Evolutionary conservation across 208 protist genomes (phyloP), one percentile per base, ranked within the genome.

Genomic region (Tetramitus jugosus): DNA sequence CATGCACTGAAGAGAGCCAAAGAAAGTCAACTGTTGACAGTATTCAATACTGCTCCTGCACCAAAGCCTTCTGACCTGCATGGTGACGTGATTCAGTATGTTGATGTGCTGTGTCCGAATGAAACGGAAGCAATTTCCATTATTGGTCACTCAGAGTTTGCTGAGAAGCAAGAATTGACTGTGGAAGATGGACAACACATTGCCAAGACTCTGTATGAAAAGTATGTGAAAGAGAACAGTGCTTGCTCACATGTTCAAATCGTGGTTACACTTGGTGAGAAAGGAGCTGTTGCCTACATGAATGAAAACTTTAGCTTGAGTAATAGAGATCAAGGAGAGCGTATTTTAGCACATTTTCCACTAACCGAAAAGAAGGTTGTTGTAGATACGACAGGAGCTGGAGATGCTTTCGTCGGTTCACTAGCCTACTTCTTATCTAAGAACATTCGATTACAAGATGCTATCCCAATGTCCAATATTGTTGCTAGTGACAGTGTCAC

Each of bases 381-480:
- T 3, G 87, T 95, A 13, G 93, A 96, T 86, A 93, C 93, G 14
- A 94, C 93, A 3, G 92, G 93, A 49, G 92, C 93, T 2, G 93
- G 93, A 33, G 93, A 96, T 84, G 93, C 87, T 86, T 96, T 94
- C 71, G 89, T 95, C 17, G 93, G 93, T 7, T 86, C 88, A 39
- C 90, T 95, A 86, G 85, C 88, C 26, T 93, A 87, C 84, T 94
- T 91, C 79, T 71, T 95, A 76, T 88, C 83, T 65, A n/a, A n/a
- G n/a, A n/a, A n/a, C n/a, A 83, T 87, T 69, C 79, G 43, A 61
- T 80, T 94, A 39, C 76, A 87, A n/a, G 87, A 93, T 78, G 79
- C 89, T 6, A 82, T 83, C 13, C 8, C 35, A 20, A 40, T 65
- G 8, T 37, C 60, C 8, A 65, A 65, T 65, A 40, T 65, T 40